Base-by-base conservation (phyloP, 179 eudicot species). In the Vitellaria paradoxa region DNA sequence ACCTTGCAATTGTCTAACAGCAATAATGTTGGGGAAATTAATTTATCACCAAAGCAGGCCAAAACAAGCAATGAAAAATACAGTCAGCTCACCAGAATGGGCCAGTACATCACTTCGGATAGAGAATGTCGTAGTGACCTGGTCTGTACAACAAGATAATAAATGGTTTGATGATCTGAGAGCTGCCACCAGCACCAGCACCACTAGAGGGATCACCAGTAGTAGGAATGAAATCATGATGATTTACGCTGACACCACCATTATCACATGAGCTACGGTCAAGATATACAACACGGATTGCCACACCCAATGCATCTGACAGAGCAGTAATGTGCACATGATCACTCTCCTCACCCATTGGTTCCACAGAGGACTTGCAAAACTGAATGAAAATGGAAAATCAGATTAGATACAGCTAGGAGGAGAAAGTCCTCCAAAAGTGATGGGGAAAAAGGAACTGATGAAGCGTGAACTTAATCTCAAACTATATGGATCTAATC, bases 311-410 rank as follows among this genome's bases (percentile, higher is more conserved):
- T 79, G 98, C 91, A 83, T 95, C 99, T 40, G 98, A 95, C 73
- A 95, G 81, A 21, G 99, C 99, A n/a, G 88, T 93, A 7, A 95
- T 95, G 78, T 95, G 99, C 40, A 93, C 97, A 80, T 95, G 99
- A 78, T 95, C 99, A 63, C 98, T 95, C 85, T 95, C 99, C 88
- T 95, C 99, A 65, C 99, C 99, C 99, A 95, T 95, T n/a, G 99
- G 99, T 74, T 95, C 99, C 86, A 95, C 99, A 8, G 98, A 89
- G 66, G 98, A 86, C 89, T 95, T 95, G 89, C 99, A 95, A 81
- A 95, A 95, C 98, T 95, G 76, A 21, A 63, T 5, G 56, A 73
- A 79, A 17, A 47, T 45, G 7, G 49, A 68, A 65, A 8, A 13
- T 26, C 0, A 24, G 47, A n/a, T 69, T 26, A 69, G 42, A 23